Conservation (phyloP, 345 rosid genomes). For the Citrus glauca region DNA sequence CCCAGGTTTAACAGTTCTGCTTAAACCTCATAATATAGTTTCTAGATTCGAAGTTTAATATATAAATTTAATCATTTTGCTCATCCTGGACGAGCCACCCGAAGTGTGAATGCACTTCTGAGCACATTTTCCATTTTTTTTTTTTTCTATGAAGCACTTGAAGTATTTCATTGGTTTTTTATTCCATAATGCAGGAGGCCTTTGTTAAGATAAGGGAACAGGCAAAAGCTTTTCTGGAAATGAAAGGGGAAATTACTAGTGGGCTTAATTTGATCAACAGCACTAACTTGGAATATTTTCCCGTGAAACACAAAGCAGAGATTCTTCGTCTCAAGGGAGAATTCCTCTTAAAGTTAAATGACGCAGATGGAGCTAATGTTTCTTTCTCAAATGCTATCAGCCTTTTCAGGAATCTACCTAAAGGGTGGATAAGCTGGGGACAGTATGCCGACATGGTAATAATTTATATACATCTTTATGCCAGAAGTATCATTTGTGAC, state of each 20-base stretch:
- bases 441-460: slow-evolving; percentile 92
- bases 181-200: slow-evolving; percentile 70
- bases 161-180: slow-evolving; percentile 12
- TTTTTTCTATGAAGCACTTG: not conserved
- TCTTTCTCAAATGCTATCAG: slow-evolving; percentile 84
- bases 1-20: not conserved
- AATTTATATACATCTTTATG: slow-evolving; percentile 15
- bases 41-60: not conserved
- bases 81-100: not conserved
- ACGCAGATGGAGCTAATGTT: slow-evolving; percentile 73
- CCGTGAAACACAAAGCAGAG: slow-evolving; percentile 84
- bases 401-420: slow-evolving; percentile 85
- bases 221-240: slow-evolving; percentile 91
- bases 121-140: not conserved
- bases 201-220: slow-evolving; percentile 97
- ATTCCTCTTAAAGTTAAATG: slow-evolving; percentile 68
- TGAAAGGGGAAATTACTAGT: slow-evolving; percentile 83
- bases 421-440: slow-evolving; percentile 99
- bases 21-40: not conserved
- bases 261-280: slow-evolving; percentile 88
- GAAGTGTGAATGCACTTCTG: not conserved
- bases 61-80: not conserved
- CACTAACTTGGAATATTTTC: slow-evolving; percentile 92
- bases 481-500: not conserved
- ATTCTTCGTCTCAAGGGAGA: slow-evolving; percentile 85